Evolutionary conservation across 2,329 filamentous ascomycete species (phyloP).

Genomic region (Fusarium cyanostomum): DNA sequence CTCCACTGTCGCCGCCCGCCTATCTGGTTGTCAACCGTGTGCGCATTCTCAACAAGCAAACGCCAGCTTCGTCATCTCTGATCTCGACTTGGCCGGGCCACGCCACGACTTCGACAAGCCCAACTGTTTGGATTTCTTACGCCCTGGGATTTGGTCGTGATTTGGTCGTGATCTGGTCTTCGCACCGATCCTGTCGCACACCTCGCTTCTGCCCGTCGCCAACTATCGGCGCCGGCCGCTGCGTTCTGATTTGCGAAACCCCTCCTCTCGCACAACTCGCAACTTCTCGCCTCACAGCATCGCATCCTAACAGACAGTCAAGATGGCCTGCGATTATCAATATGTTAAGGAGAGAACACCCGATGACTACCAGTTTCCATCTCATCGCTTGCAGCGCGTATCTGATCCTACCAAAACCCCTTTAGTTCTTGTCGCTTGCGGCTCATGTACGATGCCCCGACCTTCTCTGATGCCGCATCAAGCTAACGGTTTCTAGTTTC

Average conservation of each 20-base stretch:
- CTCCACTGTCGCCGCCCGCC: conserved; percentile 25
- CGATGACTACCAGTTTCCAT: conserved; percentile 67
- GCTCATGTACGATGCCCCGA: conserved; percentile 57
- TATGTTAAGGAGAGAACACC: conserved; percentile 49
- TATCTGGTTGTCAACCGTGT: conserved; percentile 16
- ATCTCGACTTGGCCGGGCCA: conserved; percentile 1
- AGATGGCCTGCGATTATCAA: conserved; percentile 47
- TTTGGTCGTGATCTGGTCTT: conserved; percentile 26
- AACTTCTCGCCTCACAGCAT: conserved; percentile 13
- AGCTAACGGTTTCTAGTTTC: conserved; percentile 57
- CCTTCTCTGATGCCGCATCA: conserved; percentile 1
- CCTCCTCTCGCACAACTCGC: conserved; percentile 22
- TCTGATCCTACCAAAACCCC: conserved; percentile 66
- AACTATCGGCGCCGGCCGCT: conserved; percentile 33
- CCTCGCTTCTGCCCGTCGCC: conserved; percentile 28
- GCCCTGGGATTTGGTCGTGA: conserved; percentile 14
- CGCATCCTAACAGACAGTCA: not conserved
- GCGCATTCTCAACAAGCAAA: conserved; percentile 12
- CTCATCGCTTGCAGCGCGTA: conserved; percentile 64
- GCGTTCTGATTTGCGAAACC: conserved; percentile 24
- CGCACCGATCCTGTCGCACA: conserved; percentile 27
- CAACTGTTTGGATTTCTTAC: not conserved
- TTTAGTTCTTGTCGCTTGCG: conserved; percentile 74
- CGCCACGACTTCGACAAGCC: not conserved
- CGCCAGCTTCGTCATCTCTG: conserved; percentile 15